These are phyloP conservation scores for Leccinum incarnatum DNA, from an alignment of 768 basidiomycete species.

Conservation along the genomic window DNA sequence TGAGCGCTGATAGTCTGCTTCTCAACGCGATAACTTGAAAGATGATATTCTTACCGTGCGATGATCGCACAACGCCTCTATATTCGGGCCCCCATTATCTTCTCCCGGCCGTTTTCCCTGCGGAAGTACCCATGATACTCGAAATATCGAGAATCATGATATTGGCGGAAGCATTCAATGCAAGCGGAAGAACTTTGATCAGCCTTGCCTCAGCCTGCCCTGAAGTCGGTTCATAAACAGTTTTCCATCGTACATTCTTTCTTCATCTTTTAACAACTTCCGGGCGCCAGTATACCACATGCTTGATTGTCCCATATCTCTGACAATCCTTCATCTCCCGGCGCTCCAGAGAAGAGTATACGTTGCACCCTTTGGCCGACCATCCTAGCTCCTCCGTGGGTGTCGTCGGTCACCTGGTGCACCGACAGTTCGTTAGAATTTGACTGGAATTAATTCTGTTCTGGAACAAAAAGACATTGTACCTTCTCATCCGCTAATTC, in stretches of 20 bases:
- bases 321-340: conserved; percentile 50
- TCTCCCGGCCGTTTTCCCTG: too few species aligned
- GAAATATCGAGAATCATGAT: too few species aligned
- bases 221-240: conserved; percentile 33
- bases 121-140: too few species aligned
- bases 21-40: too few species aligned
- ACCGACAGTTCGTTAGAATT: conserved; percentile 34
- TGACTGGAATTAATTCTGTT: too few species aligned
- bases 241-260: not conserved
- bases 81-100: too few species aligned
- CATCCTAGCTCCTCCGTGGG: conserved; percentile 44
- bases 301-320: conserved; percentile 40
- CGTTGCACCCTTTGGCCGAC: conserved; percentile 61
- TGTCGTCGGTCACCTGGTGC: conserved; percentile 63
- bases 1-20: too few species aligned
- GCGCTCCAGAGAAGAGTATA: conserved; percentile 51
- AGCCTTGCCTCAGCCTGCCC: conserved; percentile 38
- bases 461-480: not conserved
- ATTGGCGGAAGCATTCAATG: too few species aligned
- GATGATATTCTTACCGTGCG: too few species aligned
- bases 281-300: conserved; percentile 57
- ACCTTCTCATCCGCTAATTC: not conserved
- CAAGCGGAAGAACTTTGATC: too few species aligned
- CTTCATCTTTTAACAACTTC: conserved; percentile 66
- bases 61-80: too few species aligned